Evolutionary conservation across 306 rosid genomes (phyloP), one percentile per base, ranked within the genome.

Genomic region (Herpetospermum pedunculosum): DNA sequence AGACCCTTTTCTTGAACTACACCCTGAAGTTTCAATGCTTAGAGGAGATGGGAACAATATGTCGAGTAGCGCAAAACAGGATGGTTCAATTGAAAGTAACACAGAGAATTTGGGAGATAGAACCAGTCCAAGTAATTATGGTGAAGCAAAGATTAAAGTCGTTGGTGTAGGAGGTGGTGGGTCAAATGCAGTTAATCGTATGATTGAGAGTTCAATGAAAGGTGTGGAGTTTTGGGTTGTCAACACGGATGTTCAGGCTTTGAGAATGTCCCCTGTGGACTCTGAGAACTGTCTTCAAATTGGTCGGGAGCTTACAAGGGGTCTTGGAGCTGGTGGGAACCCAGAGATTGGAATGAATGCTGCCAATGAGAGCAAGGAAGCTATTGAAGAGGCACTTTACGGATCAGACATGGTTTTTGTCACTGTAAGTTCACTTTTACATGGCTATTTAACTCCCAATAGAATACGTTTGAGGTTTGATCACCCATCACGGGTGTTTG

Each of bases 291-390:
- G 97, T 47, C 83, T 94, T 70, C 99, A 89, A 71, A 94, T 94
- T 23, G 99, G 99, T 78, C 91, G 84, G 75, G 99, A 91, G 90
- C 97, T 94, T 79, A 94, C 99, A 0, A 82, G 99, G 77, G 99
- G 99, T 71, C 99, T 94, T 72, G 99, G 99, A 21, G 97, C 99
- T 1, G 99, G 99, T 80, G 99, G 99, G 43, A 91, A 91, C 82
- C 99, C 99, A 2, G 99, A 94, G 71, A 88, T 94, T 79, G 99
- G 99, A 67, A 94, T 94, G 99, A 94, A 85, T 86, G 99, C 99
- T 79, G 99, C 99, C 38, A 85, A 94, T 74, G 99, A 94, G 76
- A 94, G 99, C 82, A 85, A 78, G 78, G 88, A 90, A 60, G 87
- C 91, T 0, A 87, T 94, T 75, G 92, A 94, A 80, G 97, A 84